Percentiles rank a stretch among this genome's conserved stretches.
Evolutionary conservation across 2,329 filamentous ascomycete genomes (phyloP).

Genomic region (Monilinia aucupariae): DNA sequence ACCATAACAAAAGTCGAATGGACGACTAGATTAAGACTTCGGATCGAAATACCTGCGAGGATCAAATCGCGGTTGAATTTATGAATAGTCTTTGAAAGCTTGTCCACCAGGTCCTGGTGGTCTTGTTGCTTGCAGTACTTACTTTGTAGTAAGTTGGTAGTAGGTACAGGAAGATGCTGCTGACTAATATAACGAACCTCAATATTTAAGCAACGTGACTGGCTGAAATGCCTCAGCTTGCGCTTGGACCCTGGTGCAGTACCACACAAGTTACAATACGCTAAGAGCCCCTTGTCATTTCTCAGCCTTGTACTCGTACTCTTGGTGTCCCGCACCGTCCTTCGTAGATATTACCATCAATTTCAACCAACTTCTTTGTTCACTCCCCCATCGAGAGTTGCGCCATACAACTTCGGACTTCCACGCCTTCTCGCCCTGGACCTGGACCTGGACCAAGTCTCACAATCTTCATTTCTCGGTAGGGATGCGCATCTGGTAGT

Average conservation of each 20-base stretch:
- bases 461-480: not conserved
- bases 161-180: not conserved
- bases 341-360: not conserved
- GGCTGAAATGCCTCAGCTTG: not conserved
- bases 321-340: too few relatives aligned
- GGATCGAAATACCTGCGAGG: conserved; percentile 11
- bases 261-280: not conserved
- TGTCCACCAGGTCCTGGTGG: not conserved
- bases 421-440: not conserved
- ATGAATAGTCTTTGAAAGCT: conserved; percentile 16
- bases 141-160: too few relatives aligned
- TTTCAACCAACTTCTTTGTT: not conserved
- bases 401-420: not conserved
- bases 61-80: conserved; percentile 13
- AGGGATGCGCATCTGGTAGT: not conserved
- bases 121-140: not conserved
- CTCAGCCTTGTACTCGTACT: conserved; percentile 13
- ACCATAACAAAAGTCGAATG: not conserved
- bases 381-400: not conserved
- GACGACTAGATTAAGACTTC: not conserved
- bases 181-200: not conserved
- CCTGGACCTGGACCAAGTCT: too few relatives aligned
- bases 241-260: not conserved
- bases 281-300: conserved; percentile 2
- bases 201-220: not conserved